Conservation (phyloP, 805 yeast species). For the Candida yuanshanica region DNA sequence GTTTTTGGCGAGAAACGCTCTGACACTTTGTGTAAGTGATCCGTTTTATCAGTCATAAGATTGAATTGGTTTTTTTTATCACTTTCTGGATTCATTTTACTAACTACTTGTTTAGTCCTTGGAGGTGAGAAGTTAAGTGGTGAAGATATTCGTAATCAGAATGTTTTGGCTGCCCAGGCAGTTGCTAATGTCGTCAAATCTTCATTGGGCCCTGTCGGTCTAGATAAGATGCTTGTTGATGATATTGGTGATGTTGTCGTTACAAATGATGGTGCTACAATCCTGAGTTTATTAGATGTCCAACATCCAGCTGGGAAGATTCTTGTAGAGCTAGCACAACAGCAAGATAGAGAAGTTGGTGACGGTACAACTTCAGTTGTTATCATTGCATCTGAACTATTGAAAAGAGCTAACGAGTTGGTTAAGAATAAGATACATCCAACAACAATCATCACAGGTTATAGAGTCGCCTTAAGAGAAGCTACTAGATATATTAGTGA, state of each 20-base stretch:
- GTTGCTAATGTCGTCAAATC: slow-evolving; percentile 97
- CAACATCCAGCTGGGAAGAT: slow-evolving; percentile 99
- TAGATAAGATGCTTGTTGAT: slow-evolving; percentile 97
- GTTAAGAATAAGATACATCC: slow-evolving; percentile 95
- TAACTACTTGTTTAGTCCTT: slow-evolving; percentile 40
- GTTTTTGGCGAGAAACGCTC: slow-evolving; percentile 80
- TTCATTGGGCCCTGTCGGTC: slow-evolving; percentile 95
- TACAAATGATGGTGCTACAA: slow-evolving; percentile 98
- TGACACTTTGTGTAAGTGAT: slow-evolving; percentile 66
- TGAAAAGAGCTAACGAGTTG: slow-evolving; percentile 88
- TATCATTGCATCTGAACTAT: slow-evolving; percentile 86
- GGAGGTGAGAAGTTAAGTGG: slow-evolving; percentile 97
- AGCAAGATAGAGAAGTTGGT: slow-evolving; percentile 98
- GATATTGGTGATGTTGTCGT: slow-evolving; percentile 99
- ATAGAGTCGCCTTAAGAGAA: slow-evolving; percentile 87
- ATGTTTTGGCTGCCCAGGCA: slow-evolving; percentile 95
- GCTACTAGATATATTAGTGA: slow-evolving; percentile 80
- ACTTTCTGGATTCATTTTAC: slow-evolving; percentile 1
- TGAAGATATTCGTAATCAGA: slow-evolving; percentile 93
- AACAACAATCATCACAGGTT: slow-evolving; percentile 95
- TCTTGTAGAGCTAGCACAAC: slow-evolving; percentile 94
- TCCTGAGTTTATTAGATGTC: slow-evolving; percentile 82
- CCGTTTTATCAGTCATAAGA: too few species aligned
- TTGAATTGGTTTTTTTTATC: neutral
- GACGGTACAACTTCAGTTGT: slow-evolving; percentile 98